phyloP scores from a whole-genome alignment of 192 early-diverging fungal genomes.

The Radiomyces spectabilis region DNA sequence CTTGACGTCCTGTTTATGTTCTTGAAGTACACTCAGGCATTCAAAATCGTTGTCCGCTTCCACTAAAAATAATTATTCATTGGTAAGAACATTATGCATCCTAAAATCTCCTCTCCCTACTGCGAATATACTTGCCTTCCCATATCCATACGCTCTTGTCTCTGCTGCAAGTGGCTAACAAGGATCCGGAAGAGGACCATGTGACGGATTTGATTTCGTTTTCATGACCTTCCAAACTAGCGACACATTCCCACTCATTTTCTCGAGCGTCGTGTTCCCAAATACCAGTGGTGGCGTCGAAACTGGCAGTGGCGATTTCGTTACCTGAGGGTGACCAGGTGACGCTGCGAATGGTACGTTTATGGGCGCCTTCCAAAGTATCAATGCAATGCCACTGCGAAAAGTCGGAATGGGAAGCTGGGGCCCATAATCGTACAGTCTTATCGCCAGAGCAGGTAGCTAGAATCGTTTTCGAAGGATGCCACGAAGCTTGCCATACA shows the following conservation, averaged over 20 bases:
- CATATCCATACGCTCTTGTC: slow-evolving; percentile 99
- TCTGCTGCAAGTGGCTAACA: slow-evolving; percentile 89
- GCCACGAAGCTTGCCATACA: slow-evolving; percentile 86
- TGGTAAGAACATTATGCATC: too few relatives aligned
- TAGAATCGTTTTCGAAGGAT: slow-evolving; percentile 62
- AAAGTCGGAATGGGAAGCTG: slow-evolving; percentile 28
- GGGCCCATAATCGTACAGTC: slow-evolving; percentile 81
- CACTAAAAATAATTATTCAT: slow-evolving; percentile 20
- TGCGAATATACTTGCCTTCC: slow-evolving; percentile 80
- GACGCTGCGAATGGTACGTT: slow-evolving; percentile 85
- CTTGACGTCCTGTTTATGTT: slow-evolving; percentile 96
- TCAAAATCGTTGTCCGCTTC: slow-evolving; percentile 89
- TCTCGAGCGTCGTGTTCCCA: slow-evolving; percentile 68
- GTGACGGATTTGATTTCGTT: slow-evolving; percentile 94
- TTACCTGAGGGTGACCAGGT: slow-evolving; percentile 70
- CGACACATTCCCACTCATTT: slow-evolving; percentile 77
- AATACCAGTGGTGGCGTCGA: slow-evolving; percentile 88
- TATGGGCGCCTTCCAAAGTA: slow-evolving; percentile 79
- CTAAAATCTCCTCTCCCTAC: too few relatives aligned
- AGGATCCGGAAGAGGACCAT: slow-evolving; percentile 74
- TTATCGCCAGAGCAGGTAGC: slow-evolving; percentile 86
- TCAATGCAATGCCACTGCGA: slow-evolving; percentile 64
- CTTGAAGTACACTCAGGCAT: slow-evolving; percentile 88
- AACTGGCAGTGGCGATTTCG: slow-evolving; percentile 80
- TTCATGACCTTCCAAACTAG: slow-evolving; percentile 96